phyloP scores from a whole-genome alignment of 1,139 yeast species.

The Torulaspora pretoriensis region DNA sequence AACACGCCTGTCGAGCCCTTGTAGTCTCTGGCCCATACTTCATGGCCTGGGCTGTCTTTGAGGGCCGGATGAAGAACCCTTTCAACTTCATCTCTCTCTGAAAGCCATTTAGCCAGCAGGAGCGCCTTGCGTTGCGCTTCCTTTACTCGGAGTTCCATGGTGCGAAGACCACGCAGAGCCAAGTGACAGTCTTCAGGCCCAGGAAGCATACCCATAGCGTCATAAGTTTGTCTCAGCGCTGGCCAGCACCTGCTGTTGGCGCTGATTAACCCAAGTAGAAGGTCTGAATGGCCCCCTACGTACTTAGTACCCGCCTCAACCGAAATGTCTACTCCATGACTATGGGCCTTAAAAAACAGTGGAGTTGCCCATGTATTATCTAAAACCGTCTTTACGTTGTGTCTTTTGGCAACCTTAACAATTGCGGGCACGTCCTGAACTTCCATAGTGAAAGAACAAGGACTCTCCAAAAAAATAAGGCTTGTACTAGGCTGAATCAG shows the following conservation, averaged over 20 bases:
- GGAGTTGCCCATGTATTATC: constrained; percentile 19
- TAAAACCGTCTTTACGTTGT: constrained; percentile 9
- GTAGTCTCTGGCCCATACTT: constrained; percentile 12
- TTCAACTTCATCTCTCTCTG: constrained; percentile 10
- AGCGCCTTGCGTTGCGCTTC: constrained; percentile 13
- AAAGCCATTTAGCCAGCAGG: constrained; percentile 10
- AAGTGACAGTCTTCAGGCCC: constrained; percentile 15
- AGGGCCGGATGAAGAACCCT: constrained; percentile 15
- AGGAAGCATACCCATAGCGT: constrained; percentile 10
- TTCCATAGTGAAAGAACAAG: constrained; percentile 15
- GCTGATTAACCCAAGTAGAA: constrained; percentile 11
- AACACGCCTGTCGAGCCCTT: constrained; percentile 14
- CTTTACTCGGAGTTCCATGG: constrained; percentile 10
- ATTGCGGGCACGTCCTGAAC: constrained; percentile 14
- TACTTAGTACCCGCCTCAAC: constrained; percentile 17
- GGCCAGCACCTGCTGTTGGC: constrained; percentile 14
- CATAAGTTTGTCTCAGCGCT: constrained; percentile 10
- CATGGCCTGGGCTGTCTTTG: constrained; percentile 14
- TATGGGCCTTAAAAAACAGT: constrained; percentile 13
- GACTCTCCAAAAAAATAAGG: constrained; percentile 14
- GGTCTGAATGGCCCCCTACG: constrained; percentile 16
- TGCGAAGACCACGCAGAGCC: constrained; percentile 13
- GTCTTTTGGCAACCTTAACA: constrained; percentile 10
- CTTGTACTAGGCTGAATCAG: constrained; percentile 11
- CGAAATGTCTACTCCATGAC: constrained; percentile 13